Conservation (phyloP, 1,284 basidiomycete species). For the Rhodotorula sp. region DNA sequence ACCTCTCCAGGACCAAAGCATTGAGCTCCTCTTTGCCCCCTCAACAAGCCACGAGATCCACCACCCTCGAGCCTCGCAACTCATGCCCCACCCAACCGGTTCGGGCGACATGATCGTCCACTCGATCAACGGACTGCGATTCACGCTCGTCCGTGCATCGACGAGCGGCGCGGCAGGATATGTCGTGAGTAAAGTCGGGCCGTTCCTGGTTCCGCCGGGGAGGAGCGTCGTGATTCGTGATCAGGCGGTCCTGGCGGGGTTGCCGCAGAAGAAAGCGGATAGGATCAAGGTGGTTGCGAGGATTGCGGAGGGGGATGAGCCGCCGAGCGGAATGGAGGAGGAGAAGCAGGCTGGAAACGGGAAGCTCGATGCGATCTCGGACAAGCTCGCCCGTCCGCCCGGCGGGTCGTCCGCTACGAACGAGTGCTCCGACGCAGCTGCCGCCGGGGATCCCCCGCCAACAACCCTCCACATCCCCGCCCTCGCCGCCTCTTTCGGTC, state of each 20-base stretch:
- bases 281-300: slow-evolving; percentile 14
- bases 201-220: slow-evolving; percentile 28
- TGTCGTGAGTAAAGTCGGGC: slow-evolving; percentile 35
- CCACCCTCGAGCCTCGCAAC: slow-evolving; percentile 7
- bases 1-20: slow-evolving; percentile 29
- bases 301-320: background rate
- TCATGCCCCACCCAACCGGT: background rate
- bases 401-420: background rate
- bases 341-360: background rate
- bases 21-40: slow-evolving; percentile 42
- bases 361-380: background rate
- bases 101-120: slow-evolving; percentile 29
- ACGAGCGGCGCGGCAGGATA: slow-evolving; percentile 31
- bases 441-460: background rate
- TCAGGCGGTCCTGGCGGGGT: slow-evolving; percentile 27
- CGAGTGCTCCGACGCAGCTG: background rate
- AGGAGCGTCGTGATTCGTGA: slow-evolving; percentile 37
- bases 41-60: slow-evolving; percentile 19
- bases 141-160: slow-evolving; percentile 22
- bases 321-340: background rate
- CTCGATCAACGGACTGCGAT: slow-evolving; percentile 37
- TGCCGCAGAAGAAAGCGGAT: slow-evolving; percentile 12
- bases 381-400: background rate
- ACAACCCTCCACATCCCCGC: slow-evolving; percentile 10
- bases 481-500: slow-evolving; percentile 34